These are phyloP conservation scores for Ustilago bromivora DNA, from an alignment of 1,284 basidiomycete species.

Conservation along the genomic window DNA sequence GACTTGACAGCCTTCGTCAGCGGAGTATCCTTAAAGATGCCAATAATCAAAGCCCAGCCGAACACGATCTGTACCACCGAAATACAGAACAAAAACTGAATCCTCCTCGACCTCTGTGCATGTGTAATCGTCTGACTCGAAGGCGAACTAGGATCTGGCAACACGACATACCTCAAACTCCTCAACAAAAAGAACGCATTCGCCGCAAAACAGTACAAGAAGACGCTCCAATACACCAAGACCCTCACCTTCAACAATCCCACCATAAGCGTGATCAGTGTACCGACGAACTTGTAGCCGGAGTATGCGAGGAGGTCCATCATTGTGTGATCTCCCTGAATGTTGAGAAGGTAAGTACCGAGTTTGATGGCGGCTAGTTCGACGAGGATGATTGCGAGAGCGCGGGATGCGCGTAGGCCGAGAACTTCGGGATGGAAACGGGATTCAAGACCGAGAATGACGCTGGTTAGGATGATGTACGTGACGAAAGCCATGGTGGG, in stretches of 20 bases:
- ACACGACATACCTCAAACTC: conserved; percentile 82
- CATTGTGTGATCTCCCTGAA: conserved; percentile 78
- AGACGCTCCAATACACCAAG: conserved; percentile 78
- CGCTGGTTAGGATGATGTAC: conserved; percentile 85
- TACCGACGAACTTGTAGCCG: conserved; percentile 92
- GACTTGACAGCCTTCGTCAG: background rate
- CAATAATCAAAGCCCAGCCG: conserved; percentile 63
- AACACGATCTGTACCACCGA: conserved; percentile 78
- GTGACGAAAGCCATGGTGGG: conserved; percentile 96
- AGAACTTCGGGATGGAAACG: conserved; percentile 91
- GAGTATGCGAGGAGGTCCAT: conserved; percentile 78
- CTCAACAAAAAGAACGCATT: conserved; percentile 92
- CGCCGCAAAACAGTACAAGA: conserved; percentile 85
- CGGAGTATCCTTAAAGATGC: conserved; percentile 50
- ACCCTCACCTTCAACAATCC: conserved; percentile 70
- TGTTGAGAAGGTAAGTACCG: conserved; percentile 89
- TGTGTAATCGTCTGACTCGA: conserved; percentile 79
- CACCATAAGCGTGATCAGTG: conserved; percentile 60
- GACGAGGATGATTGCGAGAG: conserved; percentile 70
- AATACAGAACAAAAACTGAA: conserved; percentile 83
- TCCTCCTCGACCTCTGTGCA: conserved; percentile 81
- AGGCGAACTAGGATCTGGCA: conserved; percentile 76
- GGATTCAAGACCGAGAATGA: conserved; percentile 84
- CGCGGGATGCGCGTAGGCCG: conserved; percentile 85
- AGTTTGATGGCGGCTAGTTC: conserved; percentile 90